These are phyloP conservation scores for Rachicladosporium sp. DNA, from an alignment of 2,329 filamentous ascomycete genomes.

Conservation along the genomic window DNA sequence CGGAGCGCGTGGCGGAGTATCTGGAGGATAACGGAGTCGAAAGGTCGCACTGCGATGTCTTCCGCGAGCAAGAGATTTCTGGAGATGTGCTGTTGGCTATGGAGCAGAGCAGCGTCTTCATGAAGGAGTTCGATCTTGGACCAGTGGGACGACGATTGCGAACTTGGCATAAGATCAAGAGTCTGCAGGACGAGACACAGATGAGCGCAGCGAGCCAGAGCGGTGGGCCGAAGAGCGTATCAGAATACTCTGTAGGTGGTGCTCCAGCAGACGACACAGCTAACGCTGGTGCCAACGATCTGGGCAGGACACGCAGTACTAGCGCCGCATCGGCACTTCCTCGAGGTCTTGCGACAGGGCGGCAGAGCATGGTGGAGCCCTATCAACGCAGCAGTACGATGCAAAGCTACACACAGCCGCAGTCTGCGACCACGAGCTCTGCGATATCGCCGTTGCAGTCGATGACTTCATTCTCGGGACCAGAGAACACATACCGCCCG, in stretches of 20 bases:
- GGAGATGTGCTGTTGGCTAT: constrained; percentile 88
- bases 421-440: constrained; percentile 18
- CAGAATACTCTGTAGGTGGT: constrained; percentile 29
- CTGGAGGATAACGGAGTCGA: constrained; percentile 78
- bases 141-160: constrained; percentile 80
- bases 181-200: constrained; percentile 75
- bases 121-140: constrained; percentile 89
- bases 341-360: constrained; percentile 9
- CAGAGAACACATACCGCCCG: constrained; percentile 21
- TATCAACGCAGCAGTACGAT: constrained; percentile 8
- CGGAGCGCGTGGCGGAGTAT: constrained; percentile 76
- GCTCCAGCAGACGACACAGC: constrained; percentile 9
- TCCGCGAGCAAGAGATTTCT: constrained; percentile 88
- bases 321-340: constrained; percentile 16
- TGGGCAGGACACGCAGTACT: constrained; percentile 33
- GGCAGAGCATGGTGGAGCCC: constrained; percentile 8
- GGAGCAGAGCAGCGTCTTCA: constrained; percentile 88
- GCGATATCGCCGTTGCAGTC: constrained; percentile 19
- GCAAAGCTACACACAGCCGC: constrained; percentile 4
- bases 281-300: constrained; percentile 31
- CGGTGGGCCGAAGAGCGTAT: constrained; percentile 24
- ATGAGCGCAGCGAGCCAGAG: constrained; percentile 35
- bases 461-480: constrained; percentile 21
- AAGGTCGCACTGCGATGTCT: constrained; percentile 82
- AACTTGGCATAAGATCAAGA: constrained; percentile 94